phyloP scores from a whole-genome alignment of 2,329 filamentous ascomycete genomes.

The Ascochyta lentis region DNA sequence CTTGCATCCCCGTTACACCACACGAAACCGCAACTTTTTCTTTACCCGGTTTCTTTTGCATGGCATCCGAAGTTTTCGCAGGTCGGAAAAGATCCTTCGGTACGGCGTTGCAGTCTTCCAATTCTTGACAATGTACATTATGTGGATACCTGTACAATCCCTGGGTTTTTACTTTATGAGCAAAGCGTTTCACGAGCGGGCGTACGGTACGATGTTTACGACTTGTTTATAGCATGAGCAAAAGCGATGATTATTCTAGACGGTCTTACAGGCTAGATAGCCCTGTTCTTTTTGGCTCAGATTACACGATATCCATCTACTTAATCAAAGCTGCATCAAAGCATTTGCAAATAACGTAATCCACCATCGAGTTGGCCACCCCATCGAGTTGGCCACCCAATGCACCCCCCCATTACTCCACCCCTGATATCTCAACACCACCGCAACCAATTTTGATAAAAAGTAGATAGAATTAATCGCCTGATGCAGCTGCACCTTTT shows the following conservation, averaged over 20 bases:
- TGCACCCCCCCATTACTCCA: too few species aligned
- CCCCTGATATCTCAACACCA: too few species aligned
- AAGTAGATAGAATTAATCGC: too few species aligned
- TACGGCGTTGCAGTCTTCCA: conserved; percentile 1
- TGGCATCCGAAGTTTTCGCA: conserved; percentile 13
- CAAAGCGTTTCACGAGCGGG: conserved; percentile 5
- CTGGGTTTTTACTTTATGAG: not conserved
- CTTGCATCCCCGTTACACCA: conserved; percentile 4
- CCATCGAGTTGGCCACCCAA: too few species aligned
- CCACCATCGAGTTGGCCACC: too few species aligned
- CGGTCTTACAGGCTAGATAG: conserved; percentile 4
- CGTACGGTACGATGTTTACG: conserved; percentile 13
- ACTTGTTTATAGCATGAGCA: conserved; percentile 3
- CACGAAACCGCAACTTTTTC: not conserved
- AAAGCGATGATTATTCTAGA: conserved; percentile 8
- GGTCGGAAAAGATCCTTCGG: conserved; percentile 10
- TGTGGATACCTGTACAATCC: not conserved
- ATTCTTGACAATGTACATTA: conserved; percentile 7
- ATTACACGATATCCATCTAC: conserved; percentile 5
- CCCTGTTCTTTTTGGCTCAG: not conserved
- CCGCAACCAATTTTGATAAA: too few species aligned
- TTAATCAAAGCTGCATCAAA: not conserved
- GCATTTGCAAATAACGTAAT: conserved; percentile 7
- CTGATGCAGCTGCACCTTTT: too few species aligned
- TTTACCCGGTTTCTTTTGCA: not conserved